phyloP scores from a whole-genome alignment of 2,329 filamentous ascomycete species.

The Phialocephala sp. region DNA sequence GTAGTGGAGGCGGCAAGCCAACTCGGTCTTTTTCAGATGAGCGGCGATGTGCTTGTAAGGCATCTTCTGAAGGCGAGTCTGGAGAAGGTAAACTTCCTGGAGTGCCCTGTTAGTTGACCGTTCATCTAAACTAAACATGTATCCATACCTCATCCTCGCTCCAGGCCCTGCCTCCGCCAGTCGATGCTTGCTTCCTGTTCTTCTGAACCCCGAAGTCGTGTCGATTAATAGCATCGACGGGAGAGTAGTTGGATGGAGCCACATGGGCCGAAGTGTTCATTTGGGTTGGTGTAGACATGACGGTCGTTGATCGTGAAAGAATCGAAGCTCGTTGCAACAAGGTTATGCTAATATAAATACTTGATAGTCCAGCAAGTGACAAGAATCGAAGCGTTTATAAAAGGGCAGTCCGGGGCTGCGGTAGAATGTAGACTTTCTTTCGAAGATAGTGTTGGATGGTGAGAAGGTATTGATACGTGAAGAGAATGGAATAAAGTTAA shows the following conservation, averaged over 20 bases:
- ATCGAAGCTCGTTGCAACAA: conserved; percentile 28
- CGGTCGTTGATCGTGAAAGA: conserved; percentile 38
- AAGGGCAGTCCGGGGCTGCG: conserved; percentile 52
- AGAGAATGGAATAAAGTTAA: conserved; percentile 40
- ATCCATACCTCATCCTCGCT: conserved; percentile 78
- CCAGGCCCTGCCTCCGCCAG: conserved; percentile 80
- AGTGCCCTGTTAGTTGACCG: conserved; percentile 23
- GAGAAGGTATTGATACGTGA: conserved; percentile 31
- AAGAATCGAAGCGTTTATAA: conserved; percentile 41
- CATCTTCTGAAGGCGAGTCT: conserved; percentile 86
- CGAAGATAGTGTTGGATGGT: conserved; percentile 29
- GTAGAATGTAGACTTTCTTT: conserved; percentile 50
- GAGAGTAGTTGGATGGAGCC: conserved; percentile 39
- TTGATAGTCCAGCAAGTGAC: conserved; percentile 42
- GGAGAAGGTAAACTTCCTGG: conserved; percentile 82
- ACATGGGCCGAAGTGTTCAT: conserved; percentile 43
- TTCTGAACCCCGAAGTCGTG: conserved; percentile 67
- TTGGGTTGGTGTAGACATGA: conserved; percentile 43
- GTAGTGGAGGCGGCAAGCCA: conserved; percentile 86
- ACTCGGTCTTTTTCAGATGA: conserved; percentile 85
- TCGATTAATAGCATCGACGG: conserved; percentile 60
- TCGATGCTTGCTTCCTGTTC: conserved; percentile 70
- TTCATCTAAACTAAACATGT: background rate
- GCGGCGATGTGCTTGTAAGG: conserved; percentile 89
- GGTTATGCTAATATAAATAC: conserved; percentile 32